Evolutionary conservation across 2,329 filamentous ascomycete species (phyloP), one percentile per base, ranked within the genome.

Genomic region (Penicillium sp.): DNA sequence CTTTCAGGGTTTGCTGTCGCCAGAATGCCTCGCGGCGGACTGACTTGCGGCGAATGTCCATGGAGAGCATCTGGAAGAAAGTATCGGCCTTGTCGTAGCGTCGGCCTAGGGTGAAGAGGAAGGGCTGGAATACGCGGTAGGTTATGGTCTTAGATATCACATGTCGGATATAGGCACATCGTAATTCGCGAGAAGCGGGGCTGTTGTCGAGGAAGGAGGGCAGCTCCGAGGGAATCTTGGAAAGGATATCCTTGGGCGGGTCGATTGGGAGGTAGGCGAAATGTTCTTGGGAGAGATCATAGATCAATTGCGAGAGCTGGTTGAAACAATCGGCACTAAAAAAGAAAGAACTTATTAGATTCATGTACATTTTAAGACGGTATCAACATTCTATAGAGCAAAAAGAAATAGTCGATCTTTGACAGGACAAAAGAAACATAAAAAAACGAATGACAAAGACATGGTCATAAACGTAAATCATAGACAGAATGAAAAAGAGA

Each of bases 1-100:
- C 80, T 54, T 80, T 79, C 12, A 84, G 75, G 2, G 81, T 83
- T 56, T 83, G 80, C 50, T 82, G 80, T 46, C 81, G 73, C 81
- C 81, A 84, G 51, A 82, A 79, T 3, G 81, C 79, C 62, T 84
- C 81, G 50, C 80, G 79, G 8, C 80, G 74, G 17, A 80, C 77
- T 48, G 79, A 82, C 59, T 83, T 84, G 46, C 77, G 76, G 27
- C 80, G 78, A 45, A 84, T 81, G 46, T 83, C 78, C 60, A 77
- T 76, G 24, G 81, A 82, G 54, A 84, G 75, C 54, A 79, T 77
- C 50, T 77, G 72, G 65, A 84, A 80, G 55, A 81, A 74, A 2
- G 75, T 78, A 55, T 83, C 80, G n/a, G 79, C 78, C 59, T 81
- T 81, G 62, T 82, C 80, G 59, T 80, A 80, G 27, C 78, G 70